Base-by-base conservation (phyloP, 345 rosid species). In the Turritis glabra region DNA sequence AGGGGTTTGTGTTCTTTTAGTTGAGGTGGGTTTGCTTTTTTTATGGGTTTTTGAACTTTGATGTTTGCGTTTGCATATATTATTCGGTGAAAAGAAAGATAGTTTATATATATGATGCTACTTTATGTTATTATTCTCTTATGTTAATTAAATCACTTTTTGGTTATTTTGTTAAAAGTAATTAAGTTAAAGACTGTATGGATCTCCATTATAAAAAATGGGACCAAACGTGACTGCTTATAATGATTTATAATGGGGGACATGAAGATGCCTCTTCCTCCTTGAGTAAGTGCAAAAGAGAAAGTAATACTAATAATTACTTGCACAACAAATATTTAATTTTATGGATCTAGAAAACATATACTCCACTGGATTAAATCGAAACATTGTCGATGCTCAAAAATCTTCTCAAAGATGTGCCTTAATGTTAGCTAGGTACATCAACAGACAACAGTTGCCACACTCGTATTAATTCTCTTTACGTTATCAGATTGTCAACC, bases 171-270 rank as follows among this genome's bases (percentile, higher is more conserved):
- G 25, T 21, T 30, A 32, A 55, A 7, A 30, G 4, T 40, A 61
- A n/a, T 22, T 30, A 13, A 22, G 11, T 12, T 32, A 40, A 54
- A 23, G 62, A 68, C 25, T 58, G 12, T 18, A 35, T 17, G 22
- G 19, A 46, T 63, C 52, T 7, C 5, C 44, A 56, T 30, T 22
- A 40, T 56, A 35, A 57, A 37, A 37, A 77, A 30, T 27, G 80
- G 62, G 63, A 71, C 72, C 76, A 64, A 71, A 77, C 80, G 80
- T 77, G 80, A 71, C 56, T 71, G 48, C 80, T 71, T 77, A 71
- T 32, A 66, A 57, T 71, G 72, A 64, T 77, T 64, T 65, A 48
- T 30, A 64, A 70, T 65, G 77, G 73, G 77, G 37, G 61, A 77
- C 80, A 77, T 56, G 57, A 57, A 56, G 67, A 64, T 77, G 63